Evolutionary conservation across 192 early-diverging fungal genomes (phyloP), one percentile per base, ranked within the genome.

Genomic region (Chytriomyces sp.): DNA sequence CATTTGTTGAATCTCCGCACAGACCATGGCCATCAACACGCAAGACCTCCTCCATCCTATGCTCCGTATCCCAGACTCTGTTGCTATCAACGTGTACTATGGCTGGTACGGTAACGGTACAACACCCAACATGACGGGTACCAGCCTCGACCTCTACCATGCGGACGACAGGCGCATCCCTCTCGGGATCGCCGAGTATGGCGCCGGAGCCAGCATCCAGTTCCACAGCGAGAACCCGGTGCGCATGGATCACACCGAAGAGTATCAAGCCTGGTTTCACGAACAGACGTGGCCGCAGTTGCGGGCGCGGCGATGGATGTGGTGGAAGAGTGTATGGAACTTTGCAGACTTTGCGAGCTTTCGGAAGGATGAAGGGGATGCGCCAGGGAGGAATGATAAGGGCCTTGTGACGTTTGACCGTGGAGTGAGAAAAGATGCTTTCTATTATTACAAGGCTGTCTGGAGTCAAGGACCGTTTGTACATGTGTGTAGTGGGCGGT

Each of bases 291-390:
- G 54, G 55, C 68, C 68, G 34, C 68, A 70, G 33, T 30, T 70
- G 25, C 19, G 28, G 7, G 17, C 14, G 37, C 49, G 66, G 28
- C 5, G n/a, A 59, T 59, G 41, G 25, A 8, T 70, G 32, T 70
- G 68, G 68, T 70, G 68, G 68, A 57, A 59, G 31, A 70, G 56
- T 38, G 55, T 70, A 25, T 59, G 2, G 37, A 70, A 28, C 36
- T 59, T 70, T 32, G 68, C 68, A 4, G 68, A 70, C 32, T 70
- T 59, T 31, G 55, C 56, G 14, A n/a, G 19, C 31, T 8, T 2
- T 5, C 14, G 10, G 14, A 5, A 25, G 1, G n/a, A 25, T 28
- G 54, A 57, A 31, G 68, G 54, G 25, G 68, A 57, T 44, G 5
- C 14, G 7, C 31, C 12, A 14, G 68, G 68, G 12, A 56, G 12